Base-by-base conservation (phyloP, 108 stramenopile genomes). In the Nitzschia sp. region DNA sequence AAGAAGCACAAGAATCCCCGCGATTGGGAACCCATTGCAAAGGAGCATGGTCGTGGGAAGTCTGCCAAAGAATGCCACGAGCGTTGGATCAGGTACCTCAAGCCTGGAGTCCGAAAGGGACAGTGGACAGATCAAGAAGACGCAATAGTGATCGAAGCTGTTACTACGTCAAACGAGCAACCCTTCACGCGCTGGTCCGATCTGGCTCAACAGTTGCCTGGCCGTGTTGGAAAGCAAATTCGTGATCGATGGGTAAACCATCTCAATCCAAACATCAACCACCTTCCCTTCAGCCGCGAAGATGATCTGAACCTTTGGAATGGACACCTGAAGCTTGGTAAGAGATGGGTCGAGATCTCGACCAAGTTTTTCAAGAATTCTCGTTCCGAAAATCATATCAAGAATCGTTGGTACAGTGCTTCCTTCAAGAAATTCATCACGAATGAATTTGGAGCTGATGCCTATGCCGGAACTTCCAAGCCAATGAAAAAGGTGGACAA, bases 181-280 rank as follows among this genome's bases (percentile, higher is more conserved):
- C 89, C 88, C 0, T 94, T 94, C 63, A 94, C 93, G 3, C 75
- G 90, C 22, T 94, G 93, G 93, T 86, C 88, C 32, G 93, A 91
- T 45, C 66, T 94, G 47, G 93, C 93, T 5, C 84, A 89, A 50
- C 77, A 77, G 19, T 77, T 94, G 53, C 93, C 93, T 17, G 93
- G 93, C 21, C 79, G 93, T 22, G 89, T 91, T 15, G 93, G 93
- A 1, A 94, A 94, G 62, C 93, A 94, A 61, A 88, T 91, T 50
- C 84, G 93, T 13, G 93, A 94, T 78, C 83, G 93, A 22, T 94
- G 93, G 93, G 90, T 94, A 8, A 94, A 94, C 79, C 90, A 94
- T 57, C 68, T 94, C 58, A 94, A 94, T 72, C 93, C 91, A 4
- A 80, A 82, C 32, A 89, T 92, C 63, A 88, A 88, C 59, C 88